Evolutionary conservation across 169 alveolate species (phyloP).

Genomic region (Eimeria maxima): DNA sequence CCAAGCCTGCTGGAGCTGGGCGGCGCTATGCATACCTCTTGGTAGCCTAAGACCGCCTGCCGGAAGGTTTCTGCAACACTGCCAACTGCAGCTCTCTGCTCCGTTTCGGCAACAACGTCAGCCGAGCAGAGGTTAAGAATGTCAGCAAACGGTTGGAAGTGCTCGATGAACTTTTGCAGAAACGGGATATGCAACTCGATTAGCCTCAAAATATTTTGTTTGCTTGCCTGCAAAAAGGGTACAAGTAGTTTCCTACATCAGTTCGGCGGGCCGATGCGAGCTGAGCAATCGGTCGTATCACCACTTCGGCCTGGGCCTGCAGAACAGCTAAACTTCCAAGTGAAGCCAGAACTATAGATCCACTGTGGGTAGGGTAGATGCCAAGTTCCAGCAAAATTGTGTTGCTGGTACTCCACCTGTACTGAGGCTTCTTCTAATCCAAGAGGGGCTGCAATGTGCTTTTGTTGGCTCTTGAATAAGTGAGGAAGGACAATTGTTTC

Average conservation of each 20-base stretch:
- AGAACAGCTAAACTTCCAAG: neutral
- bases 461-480: slow-evolving; percentile 93
- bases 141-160: slow-evolving; percentile 52
- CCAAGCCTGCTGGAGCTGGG: neutral
- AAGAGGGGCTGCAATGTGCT: slow-evolving; percentile 91
- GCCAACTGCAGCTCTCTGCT: slow-evolving; percentile 52
- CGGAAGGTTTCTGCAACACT: slow-evolving; percentile 57
- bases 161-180: slow-evolving; percentile 38
- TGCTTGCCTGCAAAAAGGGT: slow-evolving; percentile 1
- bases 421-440: slow-evolving; percentile 91
- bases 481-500: slow-evolving; percentile 94
- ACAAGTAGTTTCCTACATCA: neutral
- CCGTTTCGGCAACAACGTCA: slow-evolving; percentile 71
- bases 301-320: neutral
- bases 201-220: slow-evolving; percentile 47
- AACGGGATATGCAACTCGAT: slow-evolving; percentile 46
- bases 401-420: slow-evolving; percentile 80
- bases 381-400: neutral
- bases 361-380: neutral
- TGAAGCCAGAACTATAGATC: neutral
- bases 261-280: neutral
- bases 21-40: slow-evolving; percentile 23
- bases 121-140: slow-evolving; percentile 53
- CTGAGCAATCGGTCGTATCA: neutral
- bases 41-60: slow-evolving; percentile 45